Percentiles rank a stretch among this genome's conserved stretches.
Conservation (phyloP, 345 rosid species). For the Eucalyptus microcorys region DNA sequence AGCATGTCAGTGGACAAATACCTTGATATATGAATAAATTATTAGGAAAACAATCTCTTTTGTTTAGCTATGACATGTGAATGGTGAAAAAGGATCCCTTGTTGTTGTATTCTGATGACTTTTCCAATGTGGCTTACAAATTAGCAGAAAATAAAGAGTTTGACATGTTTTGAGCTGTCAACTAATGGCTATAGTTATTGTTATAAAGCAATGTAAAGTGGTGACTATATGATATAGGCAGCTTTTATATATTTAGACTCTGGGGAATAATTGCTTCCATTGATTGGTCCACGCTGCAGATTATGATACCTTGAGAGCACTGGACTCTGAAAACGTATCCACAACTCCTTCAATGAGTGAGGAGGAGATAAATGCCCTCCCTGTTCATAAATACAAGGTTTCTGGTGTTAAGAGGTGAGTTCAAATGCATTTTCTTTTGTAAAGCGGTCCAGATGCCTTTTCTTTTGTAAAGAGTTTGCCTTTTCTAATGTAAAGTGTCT, state of each 20-base stretch:
- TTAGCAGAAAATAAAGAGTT: background rate
- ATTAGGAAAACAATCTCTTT: background rate
- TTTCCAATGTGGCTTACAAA: background rate
- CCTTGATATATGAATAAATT: background rate
- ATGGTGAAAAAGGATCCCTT: background rate
- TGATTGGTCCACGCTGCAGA: slow-evolving; percentile 21
- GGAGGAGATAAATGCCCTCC: slow-evolving; percentile 88
- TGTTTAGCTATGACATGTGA: background rate
- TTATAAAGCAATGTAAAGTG: background rate
- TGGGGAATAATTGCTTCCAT: background rate
- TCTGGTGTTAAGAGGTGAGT: slow-evolving; percentile 30
- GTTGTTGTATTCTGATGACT: background rate
- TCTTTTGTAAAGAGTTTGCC: background rate
- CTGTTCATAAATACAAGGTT: slow-evolving; percentile 75
- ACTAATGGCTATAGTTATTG: background rate
- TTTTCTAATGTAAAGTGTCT: background rate
- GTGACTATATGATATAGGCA: background rate
- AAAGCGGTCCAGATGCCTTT: background rate
- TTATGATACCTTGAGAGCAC: slow-evolving; percentile 88
- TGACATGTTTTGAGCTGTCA: background rate
- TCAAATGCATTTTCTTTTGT: background rate
- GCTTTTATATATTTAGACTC: background rate
- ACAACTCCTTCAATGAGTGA: slow-evolving; percentile 73
- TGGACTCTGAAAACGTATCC: slow-evolving; percentile 68
- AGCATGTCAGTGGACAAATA: background rate